phyloP scores from a whole-genome alignment of 2,329 filamentous ascomycete genomes.

The Clonostachys rosea region DNA sequence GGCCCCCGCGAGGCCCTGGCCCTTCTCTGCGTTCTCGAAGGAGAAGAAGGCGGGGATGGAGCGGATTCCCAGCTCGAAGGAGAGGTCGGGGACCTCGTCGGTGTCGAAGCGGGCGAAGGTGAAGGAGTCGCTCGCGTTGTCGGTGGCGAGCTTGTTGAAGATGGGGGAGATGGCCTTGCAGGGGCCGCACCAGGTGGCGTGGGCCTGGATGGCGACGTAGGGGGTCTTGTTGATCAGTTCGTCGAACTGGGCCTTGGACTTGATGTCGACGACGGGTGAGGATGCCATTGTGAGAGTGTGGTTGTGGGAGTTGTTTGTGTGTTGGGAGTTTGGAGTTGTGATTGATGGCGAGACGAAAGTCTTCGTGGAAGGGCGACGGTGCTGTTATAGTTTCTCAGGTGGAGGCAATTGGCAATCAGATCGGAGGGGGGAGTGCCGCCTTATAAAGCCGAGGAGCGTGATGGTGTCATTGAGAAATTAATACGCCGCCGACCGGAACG shows the following conservation, averaged over 20 bases:
- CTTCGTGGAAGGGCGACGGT: background rate
- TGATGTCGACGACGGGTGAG: slow-evolving; percentile 28
- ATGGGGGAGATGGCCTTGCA: slow-evolving; percentile 56
- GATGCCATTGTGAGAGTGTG: slow-evolving; percentile 4
- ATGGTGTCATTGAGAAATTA: too few relatives aligned
- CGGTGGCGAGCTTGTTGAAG: slow-evolving; percentile 41
- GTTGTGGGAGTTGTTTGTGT: slow-evolving; percentile 5
- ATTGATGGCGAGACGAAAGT: background rate
- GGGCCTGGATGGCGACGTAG: slow-evolving; percentile 53
- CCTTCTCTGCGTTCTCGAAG: slow-evolving; percentile 48
- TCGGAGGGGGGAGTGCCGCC: too few relatives aligned
- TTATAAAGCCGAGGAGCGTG: too few relatives aligned
- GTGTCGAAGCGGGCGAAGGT: slow-evolving; percentile 57
- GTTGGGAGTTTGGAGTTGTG: slow-evolving; percentile 1
- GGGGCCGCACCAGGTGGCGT: slow-evolving; percentile 55
- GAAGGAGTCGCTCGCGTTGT: slow-evolving; percentile 29
- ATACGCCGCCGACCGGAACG: too few relatives aligned
- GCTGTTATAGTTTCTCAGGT: background rate
- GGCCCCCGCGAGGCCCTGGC: slow-evolving; percentile 35
- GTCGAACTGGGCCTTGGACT: slow-evolving; percentile 39
- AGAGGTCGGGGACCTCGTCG: slow-evolving; percentile 45
- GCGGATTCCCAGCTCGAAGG: slow-evolving; percentile 42
- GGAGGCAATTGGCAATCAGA: background rate
- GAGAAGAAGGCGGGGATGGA: slow-evolving; percentile 58
- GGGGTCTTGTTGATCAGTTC: slow-evolving; percentile 39